Base-by-base conservation (phyloP, 139 green algal genomes). In the Chlamydomonas sp. region DNA sequence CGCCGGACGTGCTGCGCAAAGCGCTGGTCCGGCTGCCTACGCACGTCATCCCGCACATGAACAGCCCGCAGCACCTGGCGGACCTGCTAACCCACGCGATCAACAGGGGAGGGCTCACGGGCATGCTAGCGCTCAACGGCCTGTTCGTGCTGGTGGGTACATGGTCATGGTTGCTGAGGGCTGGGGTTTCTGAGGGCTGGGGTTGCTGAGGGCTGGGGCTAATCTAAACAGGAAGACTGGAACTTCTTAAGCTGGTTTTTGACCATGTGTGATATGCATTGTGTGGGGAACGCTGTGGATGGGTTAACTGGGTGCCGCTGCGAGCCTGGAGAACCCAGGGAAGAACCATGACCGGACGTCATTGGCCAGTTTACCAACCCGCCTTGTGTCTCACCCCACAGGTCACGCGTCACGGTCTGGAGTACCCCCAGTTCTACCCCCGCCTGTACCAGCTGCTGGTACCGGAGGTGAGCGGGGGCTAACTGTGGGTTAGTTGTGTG, bases 101-200 rank as follows among this genome's bases (percentile, higher is more conserved):
- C 69, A 91, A 97, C 90, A 87, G 89, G 49, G 91, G 95, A 57
- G 97, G 97, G 8, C 88, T 98, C 49, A 88, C 92, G 16, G 96
- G 96, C 89, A 97, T 99, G 92, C 92, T 99, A 63, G 97, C 98
- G 4, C 95, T 99, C 16, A 93, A 98, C 86, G 96, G 95, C 64
- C 95, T 99, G 82, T 99, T 99, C 90, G 66, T 95, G 16, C 94
- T 99, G 67, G 96, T 99, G 57, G 31, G 82, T 0, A 71, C 31
- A 49, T 49, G 68, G 3, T 64, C 49, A 49, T 62, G 78, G 78
- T 16, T 18, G 62, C 20, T 5, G 68, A n/a, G 17, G 58, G 68
- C 18, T 58, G 80, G 3, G 14, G 31, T 3, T n/a, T 0, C 61
- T 17, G 5, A 5, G 74, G 74, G 6, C 49, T 57, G 6, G 74